Evolutionary conservation across 2,329 filamentous ascomycete species (phyloP).

Genomic region (Ophiostoma triangulosporum): DNA sequence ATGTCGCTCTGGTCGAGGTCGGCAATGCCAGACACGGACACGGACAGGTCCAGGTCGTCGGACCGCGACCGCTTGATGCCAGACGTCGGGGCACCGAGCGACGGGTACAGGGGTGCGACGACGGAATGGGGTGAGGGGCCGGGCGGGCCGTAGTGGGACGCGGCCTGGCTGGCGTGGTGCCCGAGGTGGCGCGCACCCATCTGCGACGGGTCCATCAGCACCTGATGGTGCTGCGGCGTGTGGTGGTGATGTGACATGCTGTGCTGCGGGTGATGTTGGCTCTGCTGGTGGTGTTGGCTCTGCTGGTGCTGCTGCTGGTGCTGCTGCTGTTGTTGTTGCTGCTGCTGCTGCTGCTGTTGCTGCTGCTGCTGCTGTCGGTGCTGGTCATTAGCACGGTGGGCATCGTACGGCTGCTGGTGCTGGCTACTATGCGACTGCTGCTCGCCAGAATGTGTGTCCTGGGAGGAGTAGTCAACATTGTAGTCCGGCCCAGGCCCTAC

Average conservation of each 20-base stretch:
- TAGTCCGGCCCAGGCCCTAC: constrained; percentile 44
- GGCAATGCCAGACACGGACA: constrained; percentile 27
- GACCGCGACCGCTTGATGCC: constrained; percentile 39
- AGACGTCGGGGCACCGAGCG: constrained; percentile 19
- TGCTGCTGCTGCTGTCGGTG: constrained; percentile 26
- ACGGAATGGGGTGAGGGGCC: constrained; percentile 32
- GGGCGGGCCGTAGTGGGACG: constrained; percentile 35
- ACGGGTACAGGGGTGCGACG: constrained; percentile 38
- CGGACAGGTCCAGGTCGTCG: constrained; percentile 44
- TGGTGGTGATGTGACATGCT: constrained; percentile 31
- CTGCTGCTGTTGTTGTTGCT: constrained; percentile 27
- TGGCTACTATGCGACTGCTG: constrained; percentile 39
- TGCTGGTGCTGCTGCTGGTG: constrained; percentile 30
- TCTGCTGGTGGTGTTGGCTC: constrained; percentile 31
- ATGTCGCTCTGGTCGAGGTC: constrained; percentile 43
- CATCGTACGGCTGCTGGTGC: constrained; percentile 45
- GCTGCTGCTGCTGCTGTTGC: constrained; percentile 23
- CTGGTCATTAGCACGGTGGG: constrained; percentile 13
- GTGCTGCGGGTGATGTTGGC: constrained; percentile 35
- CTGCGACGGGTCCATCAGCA: constrained; percentile 42
- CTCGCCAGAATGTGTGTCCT: constrained; percentile 48
- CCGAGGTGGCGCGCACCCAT: constrained; percentile 35
- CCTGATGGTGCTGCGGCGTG: constrained; percentile 36
- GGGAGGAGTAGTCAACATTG: constrained; percentile 61
- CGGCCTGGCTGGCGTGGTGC: constrained; percentile 31